phyloP scores from a whole-genome alignment of 768 basidiomycete species.

The Hericium erinaceus region DNA sequence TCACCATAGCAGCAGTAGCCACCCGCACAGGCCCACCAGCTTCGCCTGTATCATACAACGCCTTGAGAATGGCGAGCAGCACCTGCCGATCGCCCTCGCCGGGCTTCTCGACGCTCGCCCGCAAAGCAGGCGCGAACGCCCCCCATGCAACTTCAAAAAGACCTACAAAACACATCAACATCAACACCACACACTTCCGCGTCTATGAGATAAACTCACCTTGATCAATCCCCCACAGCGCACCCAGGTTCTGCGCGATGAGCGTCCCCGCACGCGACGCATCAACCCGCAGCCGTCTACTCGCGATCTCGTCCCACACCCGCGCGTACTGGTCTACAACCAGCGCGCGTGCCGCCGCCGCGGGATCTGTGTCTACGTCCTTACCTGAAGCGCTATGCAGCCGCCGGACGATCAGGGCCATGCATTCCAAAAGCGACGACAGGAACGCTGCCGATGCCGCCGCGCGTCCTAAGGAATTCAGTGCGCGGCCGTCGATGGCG shows the following conservation, averaged over 20 bases:
- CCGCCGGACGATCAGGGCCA: conserved; percentile 46
- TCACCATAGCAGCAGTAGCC: not conserved
- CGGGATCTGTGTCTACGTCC: not conserved
- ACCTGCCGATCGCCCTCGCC: conserved; percentile 21
- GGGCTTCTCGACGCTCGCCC: conserved; percentile 1
- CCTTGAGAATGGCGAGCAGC: conserved; percentile 37
- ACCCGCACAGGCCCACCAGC: conserved; percentile 16
- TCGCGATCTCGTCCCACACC: conserved; percentile 40
- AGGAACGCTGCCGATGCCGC: conserved; percentile 57
- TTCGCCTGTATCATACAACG: conserved; percentile 33
- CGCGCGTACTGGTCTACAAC: conserved; percentile 36
- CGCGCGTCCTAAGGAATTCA: conserved; percentile 42
- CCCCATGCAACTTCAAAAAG: conserved; percentile 45
- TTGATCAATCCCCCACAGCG: conserved; percentile 17
- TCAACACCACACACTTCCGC: not conserved
- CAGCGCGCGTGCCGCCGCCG: conserved; percentile 20
- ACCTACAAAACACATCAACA: conserved; percentile 18
- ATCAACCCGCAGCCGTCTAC: conserved; percentile 37
- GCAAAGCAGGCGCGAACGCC: conserved; percentile 26
- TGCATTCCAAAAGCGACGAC: conserved; percentile 60
- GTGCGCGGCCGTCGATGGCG: conserved; percentile 59
- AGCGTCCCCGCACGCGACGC: conserved; percentile 32
- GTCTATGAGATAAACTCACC: conserved; percentile 13
- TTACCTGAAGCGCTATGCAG: conserved; percentile 18
- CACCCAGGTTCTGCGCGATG: conserved; percentile 33